Evolutionary conservation across 2,329 filamentous ascomycete genomes (phyloP), one percentile per base, ranked within the genome.

Genomic region (Byssothecium circinans): DNA sequence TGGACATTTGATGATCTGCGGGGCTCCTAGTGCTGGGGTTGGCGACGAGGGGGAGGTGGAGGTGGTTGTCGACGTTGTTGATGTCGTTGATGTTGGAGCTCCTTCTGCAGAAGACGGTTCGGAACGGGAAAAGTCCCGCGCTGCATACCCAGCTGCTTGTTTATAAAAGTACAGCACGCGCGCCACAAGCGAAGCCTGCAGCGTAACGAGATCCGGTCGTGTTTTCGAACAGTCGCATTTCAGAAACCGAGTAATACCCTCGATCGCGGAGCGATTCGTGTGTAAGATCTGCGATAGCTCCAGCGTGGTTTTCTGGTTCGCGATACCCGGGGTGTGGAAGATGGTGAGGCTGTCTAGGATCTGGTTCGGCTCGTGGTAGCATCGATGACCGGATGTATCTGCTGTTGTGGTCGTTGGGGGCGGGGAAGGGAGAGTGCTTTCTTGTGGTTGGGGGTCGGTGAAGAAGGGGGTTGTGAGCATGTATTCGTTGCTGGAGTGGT

Each of bases 281-380:
- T 47, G 39, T 5, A 47, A 33, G 18, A 47, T 47, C 11, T 47
- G 39, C 7, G 39, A 37, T 7, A 47, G 33, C 15, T 41, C 38
- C 2, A 47, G 34, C 2, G 27, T 19, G 22, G 20, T 20, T 23
- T 23, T 38, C 20, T 23, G 36, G 4, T 27, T 22, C 22, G 6
- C 23, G 20, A 18, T 27, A 14, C 14, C 36, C 12, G 20, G 6
- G 14, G 19, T 39, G 15, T 37, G 23, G 30, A 15, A 33, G 36
- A 47, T 32, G 2, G 45, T 42, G 19, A 47, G 39, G n/a, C 41
- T 25, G 18, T 43, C 30, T 14, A 47, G 32, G 12, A 43, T 25
- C 19, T 38, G 20, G 12, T 47, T 47, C 2, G 45, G 41, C 34
- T 42, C 45, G 19, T 47, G 45, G 15, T 47, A 47, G 25, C 45